A percentile compares a stretch with the other conserved stretches of the same genome.
These are phyloP conservation scores for Micractinium sp. DNA, from an alignment of 139 green algal genomes.

Conservation along the genomic window DNA sequence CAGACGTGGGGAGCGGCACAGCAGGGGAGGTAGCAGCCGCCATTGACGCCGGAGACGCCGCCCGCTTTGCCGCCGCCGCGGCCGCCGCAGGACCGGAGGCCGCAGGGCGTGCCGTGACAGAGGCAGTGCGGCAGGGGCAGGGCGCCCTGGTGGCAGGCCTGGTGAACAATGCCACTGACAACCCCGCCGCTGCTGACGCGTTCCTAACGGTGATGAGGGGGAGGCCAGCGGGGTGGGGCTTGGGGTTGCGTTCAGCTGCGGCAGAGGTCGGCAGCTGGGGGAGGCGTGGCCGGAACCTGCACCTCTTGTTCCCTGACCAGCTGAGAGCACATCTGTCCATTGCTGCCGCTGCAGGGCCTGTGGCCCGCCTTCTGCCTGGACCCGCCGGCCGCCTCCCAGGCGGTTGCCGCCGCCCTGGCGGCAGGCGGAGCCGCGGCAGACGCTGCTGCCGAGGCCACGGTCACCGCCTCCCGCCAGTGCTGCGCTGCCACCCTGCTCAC, in stretches of 20 bases:
- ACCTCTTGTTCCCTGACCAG: not conserved
- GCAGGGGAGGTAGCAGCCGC: not conserved
- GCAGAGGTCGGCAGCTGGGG: not conserved
- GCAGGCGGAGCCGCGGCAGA: not conserved
- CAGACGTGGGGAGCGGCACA: conserved; percentile 8
- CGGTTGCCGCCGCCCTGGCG: not conserved
- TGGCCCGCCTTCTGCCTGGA: conserved; percentile 16
- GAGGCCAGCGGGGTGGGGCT: not conserved
- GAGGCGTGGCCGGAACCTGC: not conserved
- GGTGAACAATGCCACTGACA: not conserved
- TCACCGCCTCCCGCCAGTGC: not conserved
- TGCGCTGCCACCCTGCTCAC: not conserved
- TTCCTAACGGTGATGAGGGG: conserved; percentile 1
- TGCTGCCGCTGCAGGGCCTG: conserved; percentile 3
- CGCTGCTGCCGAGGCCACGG: not conserved
- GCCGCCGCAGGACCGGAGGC: conserved; percentile 1
- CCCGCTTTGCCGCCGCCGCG: not conserved
- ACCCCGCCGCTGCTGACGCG: not conserved
- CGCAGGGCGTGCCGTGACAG: not conserved
- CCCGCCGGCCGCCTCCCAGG: not conserved
- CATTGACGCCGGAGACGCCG: not conserved
- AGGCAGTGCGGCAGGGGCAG: not conserved
- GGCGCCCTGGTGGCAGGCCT: not conserved
- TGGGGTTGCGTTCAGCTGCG: no score
- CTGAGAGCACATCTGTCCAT: not conserved